phyloP scores from a whole-genome alignment of 345 rosid species.

The Euphorbia tirucalli region DNA sequence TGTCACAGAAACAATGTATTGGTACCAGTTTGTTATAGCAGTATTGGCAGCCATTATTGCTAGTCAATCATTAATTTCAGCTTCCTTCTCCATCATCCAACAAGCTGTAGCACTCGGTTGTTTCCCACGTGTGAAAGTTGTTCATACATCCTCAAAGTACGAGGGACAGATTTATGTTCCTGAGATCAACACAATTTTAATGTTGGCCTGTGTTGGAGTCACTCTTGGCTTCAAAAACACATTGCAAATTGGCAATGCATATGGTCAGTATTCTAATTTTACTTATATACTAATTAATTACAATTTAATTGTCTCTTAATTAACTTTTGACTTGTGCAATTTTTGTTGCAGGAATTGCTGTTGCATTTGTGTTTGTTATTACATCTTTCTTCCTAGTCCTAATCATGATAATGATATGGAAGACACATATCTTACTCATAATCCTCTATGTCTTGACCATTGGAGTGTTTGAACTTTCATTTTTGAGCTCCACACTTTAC shows the following conservation, averaged over 20 bases:
- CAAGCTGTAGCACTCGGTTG: conserved; percentile 53
- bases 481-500: conserved; percentile 46
- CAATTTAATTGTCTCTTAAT: background rate
- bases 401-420: conserved; percentile 57
- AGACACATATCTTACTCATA: conserved; percentile 36
- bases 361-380: conserved; percentile 43
- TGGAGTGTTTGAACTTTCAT: conserved; percentile 29
- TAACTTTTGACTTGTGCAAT: background rate
- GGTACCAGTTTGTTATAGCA: conserved; percentile 53
- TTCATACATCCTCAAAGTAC: conserved; percentile 46
- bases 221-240: conserved; percentile 22
- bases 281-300: too few species aligned
- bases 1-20: conserved; percentile 34
- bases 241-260: background rate
- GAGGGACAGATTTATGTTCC: conserved; percentile 59
- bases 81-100: conserved; percentile 53
- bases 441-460: conserved; percentile 27
- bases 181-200: conserved; percentile 46
- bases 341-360: conserved; percentile 41
- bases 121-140: conserved; percentile 52
- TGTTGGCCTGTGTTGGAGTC: conserved; percentile 46
- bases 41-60: conserved; percentile 49
- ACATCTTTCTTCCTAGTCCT: conserved; percentile 44
- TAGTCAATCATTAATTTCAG: conserved; percentile 59
- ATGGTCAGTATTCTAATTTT: background rate